Conservation (phyloP, 495 filamentous ascomycete genomes). For the Annulohypoxylon maeteangense region DNA sequence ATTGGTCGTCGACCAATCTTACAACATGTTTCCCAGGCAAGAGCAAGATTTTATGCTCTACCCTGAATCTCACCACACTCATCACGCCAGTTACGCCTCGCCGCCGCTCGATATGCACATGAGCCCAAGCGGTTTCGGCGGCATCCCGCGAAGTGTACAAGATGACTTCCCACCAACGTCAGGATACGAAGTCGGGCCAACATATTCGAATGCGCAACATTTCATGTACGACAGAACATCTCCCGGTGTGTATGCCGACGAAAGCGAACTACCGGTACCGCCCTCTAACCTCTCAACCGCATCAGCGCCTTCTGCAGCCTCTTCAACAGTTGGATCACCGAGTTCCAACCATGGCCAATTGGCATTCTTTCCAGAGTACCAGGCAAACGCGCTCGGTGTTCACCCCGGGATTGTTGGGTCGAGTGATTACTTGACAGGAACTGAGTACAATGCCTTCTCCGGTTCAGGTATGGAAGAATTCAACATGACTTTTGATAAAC, state of each 20-base stretch:
- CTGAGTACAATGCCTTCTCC: constrained; percentile 65
- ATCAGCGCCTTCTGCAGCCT: constrained; percentile 79
- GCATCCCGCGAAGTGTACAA: constrained; percentile 52
- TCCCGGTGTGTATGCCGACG: constrained; percentile 57
- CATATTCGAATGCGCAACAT: constrained; percentile 52
- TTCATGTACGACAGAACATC: constrained; percentile 53
- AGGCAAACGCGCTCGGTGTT: constrained; percentile 70
- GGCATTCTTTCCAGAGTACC: constrained; percentile 69
- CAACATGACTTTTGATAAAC: constrained; percentile 66
- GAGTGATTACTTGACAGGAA: constrained; percentile 65
- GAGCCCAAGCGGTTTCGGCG: constrained; percentile 51
- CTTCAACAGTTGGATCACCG: constrained; percentile 85
- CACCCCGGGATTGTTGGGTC: constrained; percentile 73
- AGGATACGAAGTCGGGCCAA: constrained; percentile 48
- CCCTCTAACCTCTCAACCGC: constrained; percentile 74
- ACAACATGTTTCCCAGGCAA: constrained; percentile 48
- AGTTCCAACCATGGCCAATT: constrained; percentile 71
- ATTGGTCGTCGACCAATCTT: constrained; percentile 45
- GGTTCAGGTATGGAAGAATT: constrained; percentile 60
- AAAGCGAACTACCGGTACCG: constrained; percentile 59
- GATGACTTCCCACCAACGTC: constrained; percentile 53
- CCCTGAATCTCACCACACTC: constrained; percentile 56
- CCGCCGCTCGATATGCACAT: constrained; percentile 55
- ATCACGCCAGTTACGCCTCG: constrained; percentile 50
- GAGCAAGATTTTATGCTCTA: constrained; percentile 57